Evolutionary conservation across 169 alveolate species (phyloP).

Genomic region (Toxoplasma gondii): DNA sequence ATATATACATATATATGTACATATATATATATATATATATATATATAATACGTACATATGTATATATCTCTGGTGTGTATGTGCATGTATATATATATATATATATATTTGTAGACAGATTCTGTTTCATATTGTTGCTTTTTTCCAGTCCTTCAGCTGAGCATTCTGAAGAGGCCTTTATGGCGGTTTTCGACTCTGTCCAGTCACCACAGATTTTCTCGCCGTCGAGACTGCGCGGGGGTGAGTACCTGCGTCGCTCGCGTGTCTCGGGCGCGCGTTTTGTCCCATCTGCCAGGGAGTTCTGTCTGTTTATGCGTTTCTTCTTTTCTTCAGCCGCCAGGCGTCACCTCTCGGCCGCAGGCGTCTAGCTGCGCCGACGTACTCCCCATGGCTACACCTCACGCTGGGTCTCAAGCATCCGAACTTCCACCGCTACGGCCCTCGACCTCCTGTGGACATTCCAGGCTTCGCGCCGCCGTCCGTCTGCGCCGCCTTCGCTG

Average conservation of each 20-base stretch:
- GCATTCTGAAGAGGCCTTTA: too few species aligned
- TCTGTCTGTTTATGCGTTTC: too few species aligned
- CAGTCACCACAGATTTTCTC: too few species aligned
- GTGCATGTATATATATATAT: too few species aligned
- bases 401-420: conserved; percentile 17
- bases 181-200: too few species aligned
- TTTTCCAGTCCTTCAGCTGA: too few species aligned
- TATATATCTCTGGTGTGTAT: background rate
- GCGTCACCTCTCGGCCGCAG: background rate
- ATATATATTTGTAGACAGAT: background rate
- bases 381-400: conserved; percentile 2
- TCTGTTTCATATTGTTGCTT: background rate
- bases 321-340: background rate
- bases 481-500: background rate
- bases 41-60: too few species aligned
- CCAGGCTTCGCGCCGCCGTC: background rate
- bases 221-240: too few species aligned
- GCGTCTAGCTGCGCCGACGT: background rate
- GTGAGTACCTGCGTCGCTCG: too few species aligned
- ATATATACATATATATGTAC: background rate
- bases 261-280: too few species aligned
- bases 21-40: too few species aligned
- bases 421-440: background rate
- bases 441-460: background rate
- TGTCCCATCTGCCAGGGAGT: too few species aligned